Conservation (phyloP, 257 asterid species). For the Verbena officinalis region DNA sequence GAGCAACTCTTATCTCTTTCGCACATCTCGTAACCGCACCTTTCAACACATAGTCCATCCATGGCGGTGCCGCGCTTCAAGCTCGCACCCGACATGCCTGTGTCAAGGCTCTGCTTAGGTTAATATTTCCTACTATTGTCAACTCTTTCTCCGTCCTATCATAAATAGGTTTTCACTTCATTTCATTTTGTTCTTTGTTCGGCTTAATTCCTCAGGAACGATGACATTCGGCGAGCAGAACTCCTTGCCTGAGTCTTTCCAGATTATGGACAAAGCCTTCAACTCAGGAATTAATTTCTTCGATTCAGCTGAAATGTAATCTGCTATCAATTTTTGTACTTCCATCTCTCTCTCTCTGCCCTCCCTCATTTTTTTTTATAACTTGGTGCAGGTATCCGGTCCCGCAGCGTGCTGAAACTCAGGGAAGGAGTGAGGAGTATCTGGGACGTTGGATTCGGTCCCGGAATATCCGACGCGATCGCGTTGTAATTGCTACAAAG, state of each 20-base stretch:
- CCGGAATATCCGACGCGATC: slow-evolving; percentile 60
- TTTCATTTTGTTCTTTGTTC: background rate
- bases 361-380: background rate
- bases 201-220: slow-evolving; percentile 47
- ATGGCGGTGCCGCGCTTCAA: slow-evolving; percentile 80
- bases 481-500: slow-evolving; percentile 78
- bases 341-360: background rate
- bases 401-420: slow-evolving; percentile 83
- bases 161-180: background rate
- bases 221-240: slow-evolving; percentile 92
- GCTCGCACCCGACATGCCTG: slow-evolving; percentile 63
- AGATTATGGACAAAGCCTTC: slow-evolving; percentile 78
- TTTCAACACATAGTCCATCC: background rate
- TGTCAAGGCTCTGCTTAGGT: slow-evolving; percentile 86
- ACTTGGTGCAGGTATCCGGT: slow-evolving; percentile 74
- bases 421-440: slow-evolving; percentile 87
- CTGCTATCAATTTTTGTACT: background rate
- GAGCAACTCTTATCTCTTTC: background rate
- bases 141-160: background rate
- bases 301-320: slow-evolving; percentile 87
- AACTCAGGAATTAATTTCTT: slow-evolving; percentile 80
- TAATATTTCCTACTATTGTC: background rate
- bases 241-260: slow-evolving; percentile 58
- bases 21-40: background rate
- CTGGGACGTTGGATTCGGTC: slow-evolving; percentile 55